Base-by-base conservation (phyloP, 2,329 filamentous ascomycete species). In the Hypoxylon sp. region DNA sequence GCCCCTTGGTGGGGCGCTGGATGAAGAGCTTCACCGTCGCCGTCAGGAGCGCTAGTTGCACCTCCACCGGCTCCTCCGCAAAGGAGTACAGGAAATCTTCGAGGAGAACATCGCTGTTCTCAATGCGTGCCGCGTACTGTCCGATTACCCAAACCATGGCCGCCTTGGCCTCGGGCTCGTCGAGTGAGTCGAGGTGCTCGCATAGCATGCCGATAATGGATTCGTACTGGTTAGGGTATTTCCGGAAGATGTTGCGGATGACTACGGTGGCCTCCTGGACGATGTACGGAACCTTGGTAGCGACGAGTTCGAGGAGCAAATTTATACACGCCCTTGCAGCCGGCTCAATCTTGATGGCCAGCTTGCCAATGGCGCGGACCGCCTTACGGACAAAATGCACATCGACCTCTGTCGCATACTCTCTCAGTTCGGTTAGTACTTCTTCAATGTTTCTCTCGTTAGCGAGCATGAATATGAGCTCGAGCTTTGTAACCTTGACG, bases 61-160 rank as follows among this genome's bases (percentile, higher is more conserved):
- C 95, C 73, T 99, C 95, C 13, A 97, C 89, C 0, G 93, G 89
- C 75, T 99, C 95, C 68, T 99, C 95, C 23, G 90, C 85, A 77
- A 98, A 99, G 0, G 91, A 90, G 72, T 94, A 94, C 7, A 99
- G 75, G 73, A 98, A 99, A 74, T 99, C 95, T 68, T 99, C 94
- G 7, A 99, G 83, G 2, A 99, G 82, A 0, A 89, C 91, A 68
- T 98, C 95, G 13, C 91, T 95, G 74, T 99, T 98, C 73, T 99
- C 95, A 67, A 99, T 99, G 40, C 95, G 89, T 72, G 96, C 92
- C 8, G 95, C 95, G 70, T 99, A 99, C 74, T 99, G 92, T 2
- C 95, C 95, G 72, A 99, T 99, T 29, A 99, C 95, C 95, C 95
- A 99, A 40, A 99, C 95, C 87, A 99, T 97, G 56, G 95, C 95